phyloP scores from a whole-genome alignment of 768 basidiomycete genomes.

The Coprinellus aureogranulatus region DNA sequence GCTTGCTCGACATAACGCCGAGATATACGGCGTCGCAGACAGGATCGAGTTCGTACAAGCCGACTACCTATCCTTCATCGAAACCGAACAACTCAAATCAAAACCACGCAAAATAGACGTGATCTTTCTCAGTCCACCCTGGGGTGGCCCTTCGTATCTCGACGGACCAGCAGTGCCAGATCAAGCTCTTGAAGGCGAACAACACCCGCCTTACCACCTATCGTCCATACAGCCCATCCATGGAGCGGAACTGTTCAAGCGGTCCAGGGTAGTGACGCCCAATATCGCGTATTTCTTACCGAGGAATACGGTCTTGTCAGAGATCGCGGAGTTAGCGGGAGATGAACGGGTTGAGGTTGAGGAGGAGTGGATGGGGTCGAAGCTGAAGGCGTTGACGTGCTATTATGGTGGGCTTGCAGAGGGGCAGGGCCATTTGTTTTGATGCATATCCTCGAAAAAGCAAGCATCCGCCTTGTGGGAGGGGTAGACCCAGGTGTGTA shows the following conservation, averaged over 20 bases:
- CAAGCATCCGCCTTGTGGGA: too few species aligned
- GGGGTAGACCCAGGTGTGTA: too few species aligned
- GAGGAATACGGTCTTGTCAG: constrained; percentile 70
- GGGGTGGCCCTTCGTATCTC: constrained; percentile 86
- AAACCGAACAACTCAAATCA: constrained; percentile 25
- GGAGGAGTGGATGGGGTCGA: constrained; percentile 94
- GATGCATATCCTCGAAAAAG: too few species aligned
- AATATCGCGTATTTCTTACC: constrained; percentile 92
- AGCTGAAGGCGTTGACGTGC: constrained; percentile 91
- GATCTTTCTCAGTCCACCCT: constrained; percentile 91
- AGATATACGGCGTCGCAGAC: constrained; percentile 90
- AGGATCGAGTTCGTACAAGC: constrained; percentile 90
- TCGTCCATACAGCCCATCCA: constrained; percentile 74
- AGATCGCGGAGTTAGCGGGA: constrained; percentile 50
- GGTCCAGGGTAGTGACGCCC: constrained; percentile 67
- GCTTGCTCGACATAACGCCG: constrained; percentile 90
- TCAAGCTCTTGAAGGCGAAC: constrained; percentile 10
- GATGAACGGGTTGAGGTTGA: constrained; percentile 81
- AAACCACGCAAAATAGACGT: constrained; percentile 70
- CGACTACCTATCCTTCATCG: constrained; percentile 81
- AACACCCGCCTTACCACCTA: constrained; percentile 64
- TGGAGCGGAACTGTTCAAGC: constrained; percentile 76
- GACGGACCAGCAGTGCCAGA: constrained; percentile 31
- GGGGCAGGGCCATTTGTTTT: constrained; percentile 67
- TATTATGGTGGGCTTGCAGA: constrained; percentile 84